phyloP scores from a whole-genome alignment of 108 stramenopile species.

The Discostella stelligeroides region DNA sequence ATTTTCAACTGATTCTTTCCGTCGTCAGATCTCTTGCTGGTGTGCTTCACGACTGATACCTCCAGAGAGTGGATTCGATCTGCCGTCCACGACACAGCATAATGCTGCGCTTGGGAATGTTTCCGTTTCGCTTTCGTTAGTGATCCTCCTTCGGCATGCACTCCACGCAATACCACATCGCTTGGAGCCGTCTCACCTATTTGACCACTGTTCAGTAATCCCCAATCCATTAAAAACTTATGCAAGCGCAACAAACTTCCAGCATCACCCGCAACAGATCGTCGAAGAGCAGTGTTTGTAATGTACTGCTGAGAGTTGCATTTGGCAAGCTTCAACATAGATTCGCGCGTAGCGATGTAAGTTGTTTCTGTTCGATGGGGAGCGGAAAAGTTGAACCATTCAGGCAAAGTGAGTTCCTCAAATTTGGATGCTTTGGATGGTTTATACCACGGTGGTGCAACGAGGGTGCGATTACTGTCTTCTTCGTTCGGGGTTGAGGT shows the following conservation, averaged over 20 bases:
- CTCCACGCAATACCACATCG: constrained; percentile 56
- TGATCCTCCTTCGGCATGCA: constrained; percentile 12
- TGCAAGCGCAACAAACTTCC: constrained; percentile 80
- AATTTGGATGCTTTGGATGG: constrained; percentile 56
- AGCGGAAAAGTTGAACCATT: constrained; percentile 86
- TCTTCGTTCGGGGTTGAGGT: constrained; percentile 56
- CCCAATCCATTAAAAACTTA: constrained; percentile 63
- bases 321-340: constrained; percentile 50
- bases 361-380: constrained; percentile 69
- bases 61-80: constrained; percentile 32
- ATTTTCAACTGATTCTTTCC: constrained; percentile 4
- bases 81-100: constrained; percentile 31
- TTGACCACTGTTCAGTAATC: constrained; percentile 70
- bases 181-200: constrained; percentile 82
- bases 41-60: constrained; percentile 18
- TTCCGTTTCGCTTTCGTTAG: constrained; percentile 15
- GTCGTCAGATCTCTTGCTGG: constrained; percentile 6
- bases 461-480: constrained; percentile 31
- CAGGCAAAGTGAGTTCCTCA: constrained; percentile 74
- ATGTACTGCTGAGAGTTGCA: constrained; percentile 66
- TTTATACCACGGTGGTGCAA: constrained; percentile 79
- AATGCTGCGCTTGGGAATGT: constrained; percentile 29
- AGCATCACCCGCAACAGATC: constrained; percentile 74
- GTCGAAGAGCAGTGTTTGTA: constrained; percentile 68
- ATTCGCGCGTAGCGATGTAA: constrained; percentile 65